These are phyloP conservation scores for Aspergillus sp. DNA, from an alignment of 2,329 filamentous ascomycete genomes.

Conservation along the genomic window DNA sequence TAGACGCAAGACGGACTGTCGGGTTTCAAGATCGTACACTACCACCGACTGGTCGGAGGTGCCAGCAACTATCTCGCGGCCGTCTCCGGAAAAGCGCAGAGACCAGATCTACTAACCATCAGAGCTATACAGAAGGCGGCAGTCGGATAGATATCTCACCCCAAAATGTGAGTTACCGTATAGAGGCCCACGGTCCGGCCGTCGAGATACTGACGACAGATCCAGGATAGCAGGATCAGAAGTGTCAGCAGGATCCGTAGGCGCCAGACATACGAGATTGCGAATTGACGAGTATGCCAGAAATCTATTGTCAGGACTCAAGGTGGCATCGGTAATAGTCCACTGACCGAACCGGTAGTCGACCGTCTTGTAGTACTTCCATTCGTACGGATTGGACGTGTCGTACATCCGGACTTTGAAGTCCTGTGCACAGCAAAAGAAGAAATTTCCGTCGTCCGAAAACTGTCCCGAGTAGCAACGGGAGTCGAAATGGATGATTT, in stretches of 20 bases:
- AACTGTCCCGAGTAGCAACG: slow-evolving; percentile 95
- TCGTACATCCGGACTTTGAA: slow-evolving; percentile 97
- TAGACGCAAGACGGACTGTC: slow-evolving; percentile 70
- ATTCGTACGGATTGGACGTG: slow-evolving; percentile 90
- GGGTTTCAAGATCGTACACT: slow-evolving; percentile 87
- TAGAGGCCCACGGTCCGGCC: slow-evolving; percentile 32
- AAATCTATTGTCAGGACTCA: slow-evolving; percentile 89
- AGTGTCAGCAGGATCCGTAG: slow-evolving; percentile 78
- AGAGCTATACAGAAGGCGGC: not conserved
- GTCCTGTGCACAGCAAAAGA: slow-evolving; percentile 88
- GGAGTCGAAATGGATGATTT: slow-evolving; percentile 81
- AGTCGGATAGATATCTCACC: slow-evolving; percentile 29
- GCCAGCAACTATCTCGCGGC: slow-evolving; percentile 84
- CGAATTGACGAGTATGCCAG: slow-evolving; percentile 90
- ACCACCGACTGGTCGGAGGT: slow-evolving; percentile 77
- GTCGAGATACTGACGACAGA: slow-evolving; percentile 55
- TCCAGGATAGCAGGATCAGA: slow-evolving; percentile 80
- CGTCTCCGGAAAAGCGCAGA: slow-evolving; percentile 87
- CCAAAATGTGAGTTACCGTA: slow-evolving; percentile 42
- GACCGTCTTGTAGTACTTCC: slow-evolving; percentile 93
- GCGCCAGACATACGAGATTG: slow-evolving; percentile 77
- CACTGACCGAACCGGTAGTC: slow-evolving; percentile 83
- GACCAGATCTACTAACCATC: slow-evolving; percentile 68
- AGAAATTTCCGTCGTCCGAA: slow-evolving; percentile 95
- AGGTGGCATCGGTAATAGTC: slow-evolving; percentile 91